Base-by-base conservation (phyloP, 768 basidiomycete genomes). In the Collybiopsis luxurians region DNA sequence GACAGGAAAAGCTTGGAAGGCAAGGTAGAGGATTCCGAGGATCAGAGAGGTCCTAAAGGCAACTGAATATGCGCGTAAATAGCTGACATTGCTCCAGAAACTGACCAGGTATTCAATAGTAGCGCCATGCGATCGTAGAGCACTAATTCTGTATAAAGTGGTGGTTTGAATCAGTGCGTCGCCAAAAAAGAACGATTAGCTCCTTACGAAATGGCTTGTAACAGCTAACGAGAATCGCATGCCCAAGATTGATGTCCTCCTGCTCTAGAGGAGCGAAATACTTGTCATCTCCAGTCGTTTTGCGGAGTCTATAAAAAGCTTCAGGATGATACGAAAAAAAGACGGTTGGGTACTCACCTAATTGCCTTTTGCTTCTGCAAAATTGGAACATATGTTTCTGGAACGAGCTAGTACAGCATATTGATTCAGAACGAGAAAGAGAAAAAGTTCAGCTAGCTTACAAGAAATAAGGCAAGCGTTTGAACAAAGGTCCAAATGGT, bases 71-170 rank as follows among this genome's bases (percentile, higher is more conserved):
- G 70, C 23, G 84, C 71, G 64, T 80, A 80, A 3, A 82, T 67
- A 44, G 77, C 75, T 2, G 75, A 77, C 10, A 81, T 70, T 49
- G 76, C 48, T 17, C 75, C 55, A 3, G 75, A 68, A 28, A 64
- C 78, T 2, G 67, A 87, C 91, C 90, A 92, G 13, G 80, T 67
- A 66, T 90, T 79, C 9, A 93, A 74, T 4, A 87, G 69, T 3
- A 92, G 74, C 0, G 87, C 86, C 89, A 92, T 93, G n/a, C 80
- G 76, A 61, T 95, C 89, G 48, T 75, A 80, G 0, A 81, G 40
- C 4, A 90, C 70, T 5, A 91, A 71, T 66, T 84, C 87, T 89
- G 57, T 11, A 31, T 30, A 12, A 5, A 54, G 28, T 11, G 7
- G 17, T 24, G 21, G 36, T 53, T 24, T 26, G 15, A 36, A 19